Evolutionary conservation across 2,329 filamentous ascomycete species (phyloP), one percentile per base, ranked within the genome.

Genomic region (Scedosporium dehoogii): DNA sequence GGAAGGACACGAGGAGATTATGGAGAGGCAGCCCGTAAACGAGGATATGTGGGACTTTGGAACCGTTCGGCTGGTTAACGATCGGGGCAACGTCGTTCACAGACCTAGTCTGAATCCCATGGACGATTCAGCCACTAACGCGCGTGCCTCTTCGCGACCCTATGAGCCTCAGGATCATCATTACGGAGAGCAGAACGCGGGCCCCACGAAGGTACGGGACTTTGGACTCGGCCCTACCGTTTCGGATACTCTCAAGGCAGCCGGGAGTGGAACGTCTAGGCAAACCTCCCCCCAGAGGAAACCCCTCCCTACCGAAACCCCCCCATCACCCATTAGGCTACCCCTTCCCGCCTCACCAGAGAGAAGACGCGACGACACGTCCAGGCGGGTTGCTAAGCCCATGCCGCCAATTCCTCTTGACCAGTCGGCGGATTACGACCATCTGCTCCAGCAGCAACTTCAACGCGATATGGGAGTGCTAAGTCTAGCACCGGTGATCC

Each of bases 41-140:
- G 91, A 97, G 72, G 94, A 97, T 73, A 85, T 97, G 71, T 99
- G 94, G 94, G 94, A 99, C 73, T 99, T 99, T 78, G 94, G 94
- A 53, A 99, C 94, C 0, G 91, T 99, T 60, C 84, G 92, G 63
- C 87, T 96, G 5, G 86, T 88, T n/a, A 84, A 83, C 38, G 85
- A 87, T 61, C 82, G 85, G 29, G 85, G 86, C 64, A 81, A 81
- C 33, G 71, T 84, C 1, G 70, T 82, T 6, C 76, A 76, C 56
- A 77, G 85, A 57, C 80, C 81, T 0, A 87, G 87, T 3, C 77
- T 85, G 16, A 81, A 88, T 67, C 80, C 86, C 0, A 85, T 96
- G 86, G 92, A 90, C 67, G 90, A 92, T 64, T 88, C 89, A 38
- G 88, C 88, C 12, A 87, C 89, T 18, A 96, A 96, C 72, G 85